Conservation (phyloP, 1,284 basidiomycete genomes). For the Tylopilus sp. region DNA sequence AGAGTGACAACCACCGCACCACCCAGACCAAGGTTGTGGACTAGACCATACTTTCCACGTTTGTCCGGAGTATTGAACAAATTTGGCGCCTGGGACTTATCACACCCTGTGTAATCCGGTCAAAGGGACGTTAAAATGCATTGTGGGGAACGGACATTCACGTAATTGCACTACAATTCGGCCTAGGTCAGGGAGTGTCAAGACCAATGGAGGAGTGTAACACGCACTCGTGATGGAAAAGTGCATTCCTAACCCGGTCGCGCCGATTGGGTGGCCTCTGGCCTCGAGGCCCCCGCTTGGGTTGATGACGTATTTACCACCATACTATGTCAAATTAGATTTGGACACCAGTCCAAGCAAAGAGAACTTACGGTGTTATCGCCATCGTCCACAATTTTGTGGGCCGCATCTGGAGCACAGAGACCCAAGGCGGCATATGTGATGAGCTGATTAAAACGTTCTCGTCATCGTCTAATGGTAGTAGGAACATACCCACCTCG, state of each 20-base stretch:
- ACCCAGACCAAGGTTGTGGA: constrained; percentile 81
- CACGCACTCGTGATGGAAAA: constrained; percentile 77
- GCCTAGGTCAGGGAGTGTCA: not conserved
- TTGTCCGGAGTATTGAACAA: constrained; percentile 60
- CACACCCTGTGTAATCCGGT: constrained; percentile 52
- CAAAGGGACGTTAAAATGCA: not conserved
- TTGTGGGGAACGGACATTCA: constrained; percentile 47
- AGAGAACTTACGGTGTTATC: constrained; percentile 74
- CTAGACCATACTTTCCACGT: constrained; percentile 74
- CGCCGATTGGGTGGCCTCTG: constrained; percentile 82
- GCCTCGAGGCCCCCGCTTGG: constrained; percentile 83
- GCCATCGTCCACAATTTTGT: constrained; percentile 71
- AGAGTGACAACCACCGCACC: constrained; percentile 72
- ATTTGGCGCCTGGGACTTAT: constrained; percentile 74
- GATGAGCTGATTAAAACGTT: constrained; percentile 53
- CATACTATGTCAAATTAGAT: constrained; percentile 49
- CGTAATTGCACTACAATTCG: constrained; percentile 61
- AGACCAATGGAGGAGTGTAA: constrained; percentile 43
- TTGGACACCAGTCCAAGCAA: not conserved
- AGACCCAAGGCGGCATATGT: constrained; percentile 80
- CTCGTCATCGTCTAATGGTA: not conserved
- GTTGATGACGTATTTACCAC: constrained; percentile 83
- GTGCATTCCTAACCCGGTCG: constrained; percentile 83
- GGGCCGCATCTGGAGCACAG: constrained; percentile 65
- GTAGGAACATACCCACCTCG: constrained; percentile 47